phyloP scores from a whole-genome alignment of 345 rosid genomes.

The Brassica nigra region DNA sequence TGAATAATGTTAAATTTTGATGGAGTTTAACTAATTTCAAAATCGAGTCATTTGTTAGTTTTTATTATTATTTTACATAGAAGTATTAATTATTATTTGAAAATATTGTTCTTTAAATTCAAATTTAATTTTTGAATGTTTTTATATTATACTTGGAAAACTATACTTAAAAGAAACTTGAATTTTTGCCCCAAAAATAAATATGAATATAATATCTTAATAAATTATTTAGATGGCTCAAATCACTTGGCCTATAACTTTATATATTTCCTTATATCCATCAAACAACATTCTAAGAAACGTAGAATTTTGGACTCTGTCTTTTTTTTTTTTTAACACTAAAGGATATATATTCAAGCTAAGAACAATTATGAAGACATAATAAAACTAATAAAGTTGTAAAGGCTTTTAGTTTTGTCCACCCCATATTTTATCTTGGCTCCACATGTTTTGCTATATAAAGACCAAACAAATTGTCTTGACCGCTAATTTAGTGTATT shows the following conservation, averaged over 20 bases:
- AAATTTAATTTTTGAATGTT: too few relatives aligned
- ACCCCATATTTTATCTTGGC: conserved; percentile 1
- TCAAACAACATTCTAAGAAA: background rate
- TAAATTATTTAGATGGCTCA: too few relatives aligned
- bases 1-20: background rate
- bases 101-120: background rate
- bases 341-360: too few relatives aligned
- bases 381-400: conserved; percentile 13
- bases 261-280: background rate
- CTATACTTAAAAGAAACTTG: background rate
- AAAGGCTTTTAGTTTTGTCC: conserved; percentile 1
- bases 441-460: conserved; percentile 14
- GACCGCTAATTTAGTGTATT: background rate
- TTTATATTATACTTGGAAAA: background rate
- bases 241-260: too few relatives aligned
- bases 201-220: too few relatives aligned
- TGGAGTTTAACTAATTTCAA: background rate
- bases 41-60: too few relatives aligned
- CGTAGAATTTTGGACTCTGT: conserved; percentile 4
- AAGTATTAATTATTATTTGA: too few relatives aligned
- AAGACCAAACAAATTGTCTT: background rate
- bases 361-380: background rate
- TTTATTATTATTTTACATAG: too few relatives aligned
- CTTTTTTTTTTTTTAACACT: background rate
- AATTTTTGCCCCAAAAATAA: too few relatives aligned